Percentiles rank a stretch among this genome's conserved stretches.
Evolutionary conservation across 352 stramenopile genomes (phyloP).

Genomic region (Blastocystis sp.): DNA sequence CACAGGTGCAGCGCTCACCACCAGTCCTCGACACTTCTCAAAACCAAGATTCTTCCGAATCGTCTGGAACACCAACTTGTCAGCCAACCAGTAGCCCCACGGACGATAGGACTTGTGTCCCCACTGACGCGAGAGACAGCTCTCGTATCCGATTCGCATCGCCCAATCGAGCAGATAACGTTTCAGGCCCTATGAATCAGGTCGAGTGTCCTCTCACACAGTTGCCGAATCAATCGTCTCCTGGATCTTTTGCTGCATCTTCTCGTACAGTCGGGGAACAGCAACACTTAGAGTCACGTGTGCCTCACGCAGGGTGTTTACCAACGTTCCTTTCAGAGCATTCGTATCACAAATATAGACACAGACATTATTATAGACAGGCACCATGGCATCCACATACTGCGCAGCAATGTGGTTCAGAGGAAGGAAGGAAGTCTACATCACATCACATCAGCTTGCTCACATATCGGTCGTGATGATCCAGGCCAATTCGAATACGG

Average conservation of each 20-base stretch:
- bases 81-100: slow-evolving; percentile 78
- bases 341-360: slow-evolving; percentile 71
- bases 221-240: not conserved
- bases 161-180: slow-evolving; percentile 82
- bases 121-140: slow-evolving; percentile 72
- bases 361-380: slow-evolving; percentile 64
- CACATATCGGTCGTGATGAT: slow-evolving; percentile 64
- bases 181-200: slow-evolving; percentile 78
- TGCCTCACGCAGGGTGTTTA: slow-evolving; percentile 69
- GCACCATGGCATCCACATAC: slow-evolving; percentile 66
- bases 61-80: slow-evolving; percentile 72
- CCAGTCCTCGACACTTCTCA: slow-evolving; percentile 42
- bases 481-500: slow-evolving; percentile 36
- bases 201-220: not conserved
- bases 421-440: slow-evolving; percentile 65
- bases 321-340: slow-evolving; percentile 72
- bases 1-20: slow-evolving; percentile 65
- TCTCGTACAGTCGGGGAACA: slow-evolving; percentile 75
- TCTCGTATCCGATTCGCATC: slow-evolving; percentile 69
- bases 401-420: slow-evolving; percentile 70
- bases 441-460: not conserved
- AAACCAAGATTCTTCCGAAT: slow-evolving; percentile 54
- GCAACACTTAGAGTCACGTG: slow-evolving; percentile 74
- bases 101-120: slow-evolving; percentile 75
- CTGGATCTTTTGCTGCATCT: slow-evolving; percentile 69